phyloP scores from a whole-genome alignment of 1,284 basidiomycete genomes.

The Takashimella tepidaria region DNA sequence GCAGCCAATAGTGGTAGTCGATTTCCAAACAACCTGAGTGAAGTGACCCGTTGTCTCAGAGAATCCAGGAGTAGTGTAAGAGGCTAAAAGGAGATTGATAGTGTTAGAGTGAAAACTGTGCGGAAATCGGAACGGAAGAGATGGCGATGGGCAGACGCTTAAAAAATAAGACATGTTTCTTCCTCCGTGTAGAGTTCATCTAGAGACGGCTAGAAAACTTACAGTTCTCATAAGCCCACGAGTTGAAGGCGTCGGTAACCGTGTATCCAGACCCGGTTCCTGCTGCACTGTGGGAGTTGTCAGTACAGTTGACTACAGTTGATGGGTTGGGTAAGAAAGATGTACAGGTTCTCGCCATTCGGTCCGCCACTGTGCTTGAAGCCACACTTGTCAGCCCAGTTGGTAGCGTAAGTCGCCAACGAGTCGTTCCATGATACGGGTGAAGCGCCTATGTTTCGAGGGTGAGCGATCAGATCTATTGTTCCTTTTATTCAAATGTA shows the following conservation, averaged over 20 bases:
- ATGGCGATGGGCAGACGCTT: too few species aligned
- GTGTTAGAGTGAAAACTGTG: too few species aligned
- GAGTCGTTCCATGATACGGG: conserved; percentile 6
- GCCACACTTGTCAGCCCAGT: conserved; percentile 4
- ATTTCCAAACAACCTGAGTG: conserved; percentile 41
- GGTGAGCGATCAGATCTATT: too few species aligned
- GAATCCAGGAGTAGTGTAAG: conserved; percentile 28
- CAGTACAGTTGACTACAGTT: too few species aligned
- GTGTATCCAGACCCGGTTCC: conserved; percentile 30
- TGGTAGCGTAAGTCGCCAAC: conserved; percentile 6
- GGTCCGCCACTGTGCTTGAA: neutral
- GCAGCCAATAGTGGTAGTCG: conserved; percentile 33
- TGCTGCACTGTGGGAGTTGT: conserved; percentile 21
- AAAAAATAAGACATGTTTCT: too few species aligned
- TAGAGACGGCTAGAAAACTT: conserved; percentile 7
- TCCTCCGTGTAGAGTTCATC: too few species aligned
- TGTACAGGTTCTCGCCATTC: conserved; percentile 7
- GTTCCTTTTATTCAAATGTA: too few species aligned
- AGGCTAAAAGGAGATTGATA: neutral
- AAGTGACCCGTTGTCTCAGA: conserved; percentile 27
- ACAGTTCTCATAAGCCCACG: conserved; percentile 37
- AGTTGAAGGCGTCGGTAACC: conserved; percentile 24
- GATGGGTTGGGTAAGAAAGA: neutral
- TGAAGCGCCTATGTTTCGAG: neutral
- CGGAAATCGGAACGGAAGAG: too few species aligned